Conservation (phyloP, 2,329 filamentous ascomycete genomes). For the Mycosphaerella sp. region DNA sequence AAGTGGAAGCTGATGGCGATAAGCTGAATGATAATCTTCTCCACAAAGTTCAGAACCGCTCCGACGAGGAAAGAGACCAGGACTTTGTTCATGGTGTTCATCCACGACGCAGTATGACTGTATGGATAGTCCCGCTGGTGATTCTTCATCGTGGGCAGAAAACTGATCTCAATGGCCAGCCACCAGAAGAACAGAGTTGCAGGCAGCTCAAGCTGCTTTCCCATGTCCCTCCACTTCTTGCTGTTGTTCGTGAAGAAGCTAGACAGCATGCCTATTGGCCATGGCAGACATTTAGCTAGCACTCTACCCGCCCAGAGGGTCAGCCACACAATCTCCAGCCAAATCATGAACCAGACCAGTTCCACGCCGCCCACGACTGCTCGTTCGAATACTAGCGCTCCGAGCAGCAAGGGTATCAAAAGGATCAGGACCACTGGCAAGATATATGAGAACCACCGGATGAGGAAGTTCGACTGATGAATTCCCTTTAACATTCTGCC, state of each 20-base stretch:
- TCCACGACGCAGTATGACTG: conserved; percentile 56
- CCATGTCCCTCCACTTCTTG: conserved; percentile 91
- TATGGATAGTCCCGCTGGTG: conserved; percentile 53
- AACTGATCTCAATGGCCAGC: conserved; percentile 78
- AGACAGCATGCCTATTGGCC: conserved; percentile 56
- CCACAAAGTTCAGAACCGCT: conserved; percentile 71
- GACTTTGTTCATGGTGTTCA: conserved; percentile 73
- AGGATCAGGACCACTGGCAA: conserved; percentile 58
- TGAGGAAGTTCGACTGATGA: conserved; percentile 58
- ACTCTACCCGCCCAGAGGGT: conserved; percentile 73
- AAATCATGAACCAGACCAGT: conserved; percentile 88
- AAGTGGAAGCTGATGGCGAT: conserved; percentile 91
- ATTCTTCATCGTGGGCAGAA: conserved; percentile 71
- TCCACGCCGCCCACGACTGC: conserved; percentile 64
- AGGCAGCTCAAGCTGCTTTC: conserved; percentile 75
- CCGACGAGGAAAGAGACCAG: conserved; percentile 79
- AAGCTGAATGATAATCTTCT: conserved; percentile 91
- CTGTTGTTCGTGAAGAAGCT: conserved; percentile 76
- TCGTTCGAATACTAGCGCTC: conserved; percentile 51
- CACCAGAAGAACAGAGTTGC: conserved; percentile 88
- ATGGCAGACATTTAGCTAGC: conserved; percentile 59
- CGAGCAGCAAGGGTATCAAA: conserved; percentile 62
- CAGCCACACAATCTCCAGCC: conserved; percentile 90
- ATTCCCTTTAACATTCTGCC: conserved; percentile 60
- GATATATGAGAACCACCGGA: conserved; percentile 68